phyloP scores from a whole-genome alignment of 1,284 basidiomycete species.

The Rhodofomes roseus region DNA sequence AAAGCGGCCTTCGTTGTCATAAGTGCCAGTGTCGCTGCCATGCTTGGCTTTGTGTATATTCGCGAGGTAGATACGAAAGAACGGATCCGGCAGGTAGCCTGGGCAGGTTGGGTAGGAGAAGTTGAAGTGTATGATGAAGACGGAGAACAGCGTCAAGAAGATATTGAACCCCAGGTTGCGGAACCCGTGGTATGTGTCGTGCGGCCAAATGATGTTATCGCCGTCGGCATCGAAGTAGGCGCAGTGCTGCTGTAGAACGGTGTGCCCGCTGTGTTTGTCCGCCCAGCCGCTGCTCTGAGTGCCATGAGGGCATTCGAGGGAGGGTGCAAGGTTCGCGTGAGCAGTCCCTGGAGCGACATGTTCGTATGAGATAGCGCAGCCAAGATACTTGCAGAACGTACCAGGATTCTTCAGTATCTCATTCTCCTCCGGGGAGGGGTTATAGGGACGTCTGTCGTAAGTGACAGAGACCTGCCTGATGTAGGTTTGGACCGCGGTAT shows the following conservation, averaged over 20 bases:
- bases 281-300: slow-evolving; percentile 14
- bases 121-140: slow-evolving; percentile 34
- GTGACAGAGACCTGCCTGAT: slow-evolving; percentile 15
- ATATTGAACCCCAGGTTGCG: slow-evolving; percentile 40
- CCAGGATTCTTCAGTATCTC: slow-evolving; percentile 16
- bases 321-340: slow-evolving; percentile 14
- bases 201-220: slow-evolving; percentile 44
- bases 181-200: slow-evolving; percentile 42
- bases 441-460: slow-evolving; percentile 15
- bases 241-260: slow-evolving; percentile 40
- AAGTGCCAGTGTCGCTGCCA: slow-evolving; percentile 41
- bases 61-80: slow-evolving; percentile 38
- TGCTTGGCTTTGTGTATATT: slow-evolving; percentile 44
- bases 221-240: slow-evolving; percentile 39
- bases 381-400: too few relatives aligned
- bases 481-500: slow-evolving; percentile 10
- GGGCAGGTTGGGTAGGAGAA: slow-evolving; percentile 35
- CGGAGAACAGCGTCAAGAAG: slow-evolving; percentile 34
- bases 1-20: slow-evolving; percentile 42
- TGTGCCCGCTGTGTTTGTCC: slow-evolving; percentile 14
- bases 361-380: too few relatives aligned
- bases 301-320: slow-evolving; percentile 11
- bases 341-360: slow-evolving; percentile 14
- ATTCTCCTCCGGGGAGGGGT: slow-evolving; percentile 10
- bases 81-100: slow-evolving; percentile 34